Evolutionary conservation across 192 early-diverging fungal species (phyloP).

Genomic region (Backusella liffmaniae): DNA sequence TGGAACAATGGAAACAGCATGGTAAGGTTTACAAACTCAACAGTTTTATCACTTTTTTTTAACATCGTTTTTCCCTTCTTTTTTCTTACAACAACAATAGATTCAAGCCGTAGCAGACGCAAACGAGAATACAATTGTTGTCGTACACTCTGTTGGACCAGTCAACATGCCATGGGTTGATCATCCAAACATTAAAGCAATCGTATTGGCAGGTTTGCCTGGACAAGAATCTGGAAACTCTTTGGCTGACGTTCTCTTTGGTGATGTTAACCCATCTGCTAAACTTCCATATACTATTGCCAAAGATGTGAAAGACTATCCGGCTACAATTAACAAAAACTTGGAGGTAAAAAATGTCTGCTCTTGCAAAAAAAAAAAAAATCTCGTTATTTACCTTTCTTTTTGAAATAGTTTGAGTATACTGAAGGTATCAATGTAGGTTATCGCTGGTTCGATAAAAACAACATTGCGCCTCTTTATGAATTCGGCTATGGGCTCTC

Average conservation of each 20-base stretch:
- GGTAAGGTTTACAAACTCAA: slow-evolving; percentile 38
- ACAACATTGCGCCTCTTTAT: slow-evolving; percentile 47
- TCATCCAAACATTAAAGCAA: slow-evolving; percentile 60
- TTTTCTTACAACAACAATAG: not conserved
- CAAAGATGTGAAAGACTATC: slow-evolving; percentile 43
- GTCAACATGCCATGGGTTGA: slow-evolving; percentile 58
- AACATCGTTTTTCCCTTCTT: too few species aligned
- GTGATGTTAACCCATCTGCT: slow-evolving; percentile 60
- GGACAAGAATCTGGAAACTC: slow-evolving; percentile 70
- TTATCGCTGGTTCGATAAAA: slow-evolving; percentile 51
- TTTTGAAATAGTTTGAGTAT: slow-evolving; percentile 47
- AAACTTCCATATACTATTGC: slow-evolving; percentile 65
- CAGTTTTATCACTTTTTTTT: not conserved
- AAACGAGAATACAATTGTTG: slow-evolving; percentile 57
- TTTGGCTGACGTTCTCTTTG: slow-evolving; percentile 67
- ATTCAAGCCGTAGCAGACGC: slow-evolving; percentile 48
- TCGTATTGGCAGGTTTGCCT: slow-evolving; percentile 56
- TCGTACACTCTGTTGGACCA: slow-evolving; percentile 56
- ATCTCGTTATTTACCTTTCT: not conserved
- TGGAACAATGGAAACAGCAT: slow-evolving; percentile 60
- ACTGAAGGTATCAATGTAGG: slow-evolving; percentile 53
- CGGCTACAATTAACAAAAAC: slow-evolving; percentile 10
- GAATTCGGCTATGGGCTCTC: slow-evolving; percentile 65
- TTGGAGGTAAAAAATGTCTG: slow-evolving; percentile 4
- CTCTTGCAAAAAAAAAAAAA: not conserved